A percentile compares a stretch with the other conserved stretches of the same genome.
Conservation (phyloP, 768 basidiomycete genomes). For the button mushroom (Agaricus bisporus) region DNA sequence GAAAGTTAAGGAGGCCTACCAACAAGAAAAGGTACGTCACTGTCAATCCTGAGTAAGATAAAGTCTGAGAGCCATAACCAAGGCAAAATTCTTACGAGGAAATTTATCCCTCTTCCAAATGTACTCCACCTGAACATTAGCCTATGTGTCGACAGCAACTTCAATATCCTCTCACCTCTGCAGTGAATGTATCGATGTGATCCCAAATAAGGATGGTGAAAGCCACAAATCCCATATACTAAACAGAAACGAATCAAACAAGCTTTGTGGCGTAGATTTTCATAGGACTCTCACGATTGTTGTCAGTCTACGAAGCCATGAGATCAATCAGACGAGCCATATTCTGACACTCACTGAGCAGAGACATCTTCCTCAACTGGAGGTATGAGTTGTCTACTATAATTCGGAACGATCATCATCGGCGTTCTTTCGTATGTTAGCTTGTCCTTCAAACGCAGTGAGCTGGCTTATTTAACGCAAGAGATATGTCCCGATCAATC, state of each 20-base stretch:
- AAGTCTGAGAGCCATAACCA: background rate
- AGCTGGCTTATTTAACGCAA: too few relatives aligned
- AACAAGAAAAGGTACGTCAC: conserved; percentile 37
- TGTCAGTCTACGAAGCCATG: conserved; percentile 13
- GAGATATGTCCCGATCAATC: too few relatives aligned
- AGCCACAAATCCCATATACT: conserved; percentile 47
- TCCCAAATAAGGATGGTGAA: conserved; percentile 50
- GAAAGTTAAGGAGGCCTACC: conserved; percentile 18
- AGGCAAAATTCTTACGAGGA: conserved; percentile 26
- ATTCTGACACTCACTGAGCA: conserved; percentile 13
- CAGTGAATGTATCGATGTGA: conserved; percentile 42
- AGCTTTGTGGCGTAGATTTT: background rate
- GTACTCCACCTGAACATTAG: conserved; percentile 33
- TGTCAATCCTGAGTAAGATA: conserved; percentile 10
- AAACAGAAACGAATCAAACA: background rate
- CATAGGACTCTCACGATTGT: conserved; percentile 15
- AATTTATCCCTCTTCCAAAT: conserved; percentile 47
- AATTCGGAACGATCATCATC: background rate
- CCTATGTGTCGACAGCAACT: background rate
- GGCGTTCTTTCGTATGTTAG: background rate
- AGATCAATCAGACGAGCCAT: background rate
- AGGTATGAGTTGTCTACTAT: background rate
- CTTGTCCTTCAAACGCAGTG: too few relatives aligned
- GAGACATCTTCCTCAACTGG: conserved; percentile 14
- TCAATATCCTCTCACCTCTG: conserved; percentile 26